These are phyloP conservation scores for Aquilaria malaccensis DNA, from an alignment of 345 rosid species.

Conservation along the genomic window DNA sequence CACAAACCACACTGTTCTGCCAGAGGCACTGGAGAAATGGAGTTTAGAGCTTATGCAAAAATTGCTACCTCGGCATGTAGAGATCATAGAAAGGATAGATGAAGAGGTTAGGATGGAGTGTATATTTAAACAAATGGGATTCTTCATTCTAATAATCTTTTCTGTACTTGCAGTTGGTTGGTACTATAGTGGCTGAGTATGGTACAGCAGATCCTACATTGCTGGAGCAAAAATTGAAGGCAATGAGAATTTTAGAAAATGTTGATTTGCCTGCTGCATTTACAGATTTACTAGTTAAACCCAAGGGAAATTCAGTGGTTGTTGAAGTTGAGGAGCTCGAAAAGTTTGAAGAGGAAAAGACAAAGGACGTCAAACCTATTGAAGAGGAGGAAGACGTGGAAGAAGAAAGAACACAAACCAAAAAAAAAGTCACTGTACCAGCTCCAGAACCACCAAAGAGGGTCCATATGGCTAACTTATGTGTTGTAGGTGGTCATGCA, in stretches of 20 bases:
- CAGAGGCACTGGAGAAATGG: constrained; percentile 91
- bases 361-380: constrained; percentile 8
- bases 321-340: constrained; percentile 24
- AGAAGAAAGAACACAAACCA: constrained; percentile 17
- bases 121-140: constrained; percentile 7
- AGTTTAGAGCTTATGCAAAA: constrained; percentile 76
- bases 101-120: constrained; percentile 49
- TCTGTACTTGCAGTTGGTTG: constrained; percentile 41
- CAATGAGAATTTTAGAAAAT: constrained; percentile 74
- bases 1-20: constrained; percentile 82
- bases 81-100: constrained; percentile 77
- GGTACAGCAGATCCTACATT: constrained; percentile 44
- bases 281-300: constrained; percentile 56
- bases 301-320: constrained; percentile 23
- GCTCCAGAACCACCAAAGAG: constrained; percentile 34
- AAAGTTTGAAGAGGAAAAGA: constrained; percentile 23
- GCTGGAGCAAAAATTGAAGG: constrained; percentile 53
- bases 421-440: constrained; percentile 33
- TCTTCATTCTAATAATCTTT: constrained; percentile 13
- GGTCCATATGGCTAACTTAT: constrained; percentile 70
- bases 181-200: constrained; percentile 51
- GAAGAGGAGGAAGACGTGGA: constrained; percentile 13
- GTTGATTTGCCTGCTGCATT: constrained; percentile 60
- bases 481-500: constrained; percentile 57
- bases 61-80: constrained; percentile 68